Base-by-base conservation (phyloP, 805 yeast species). In the Barnettozyma pratensis region DNA sequence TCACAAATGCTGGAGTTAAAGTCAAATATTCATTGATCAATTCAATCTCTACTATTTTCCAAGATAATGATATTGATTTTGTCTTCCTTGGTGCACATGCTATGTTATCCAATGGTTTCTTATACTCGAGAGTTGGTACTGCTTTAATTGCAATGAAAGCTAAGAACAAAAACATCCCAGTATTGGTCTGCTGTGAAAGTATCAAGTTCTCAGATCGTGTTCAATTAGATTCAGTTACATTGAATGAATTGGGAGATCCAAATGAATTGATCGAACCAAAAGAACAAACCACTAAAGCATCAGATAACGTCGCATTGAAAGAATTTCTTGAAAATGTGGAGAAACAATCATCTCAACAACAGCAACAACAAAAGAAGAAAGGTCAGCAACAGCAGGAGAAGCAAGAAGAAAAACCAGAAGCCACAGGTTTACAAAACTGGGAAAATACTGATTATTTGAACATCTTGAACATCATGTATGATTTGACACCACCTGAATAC, bases 81-180 rank as follows among this genome's bases (percentile, higher is more conserved):
- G 96, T 94, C 6, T 85, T 94, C 65, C 72, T 94, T 35, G 99
- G 99, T 12, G 98, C 98, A 0, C 98, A 94, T 64, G 95, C 97
- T 32, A 90, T 94, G 87, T 75, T 94, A 49, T 89, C 97, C 7
- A 94, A 94, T 63, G 99, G 99, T 1, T 80, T 90, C 64, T 74
- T 94, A 48, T 90, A 87, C 63, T 87, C 97, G 2, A 79, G 99
- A 53, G 97, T 89, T 14, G 99, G 99, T 26, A 85, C 97, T 7
- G 96, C 97, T 1, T 72, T 91, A 68, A 79, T 94, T 41, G 96
- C 98, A 7, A 87, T 92, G 88, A 80, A 86, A 69, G 91, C 96
- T 27, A 83, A 86, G 56, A 80, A 85, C 47, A 81, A 91, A 61
- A 87, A 90, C 60, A 87, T 94, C 44, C 98, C 99, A 0, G 97